Evolutionary conservation across 805 yeast species (phyloP).

Genomic region (Pichia nakasei): DNA sequence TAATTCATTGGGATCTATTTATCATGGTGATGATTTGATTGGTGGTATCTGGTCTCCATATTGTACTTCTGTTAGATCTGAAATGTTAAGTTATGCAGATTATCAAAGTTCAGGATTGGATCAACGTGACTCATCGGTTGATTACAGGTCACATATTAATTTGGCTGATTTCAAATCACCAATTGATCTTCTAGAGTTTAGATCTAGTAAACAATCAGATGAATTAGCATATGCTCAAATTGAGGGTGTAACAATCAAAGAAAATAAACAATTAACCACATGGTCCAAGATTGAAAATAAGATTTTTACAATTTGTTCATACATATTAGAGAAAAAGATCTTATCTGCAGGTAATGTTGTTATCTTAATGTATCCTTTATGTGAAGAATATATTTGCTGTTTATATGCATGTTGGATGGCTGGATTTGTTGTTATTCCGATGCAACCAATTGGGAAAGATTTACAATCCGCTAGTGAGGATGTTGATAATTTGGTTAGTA

Average conservation of each 20-base stretch:
- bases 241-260: slow-evolving; percentile 33
- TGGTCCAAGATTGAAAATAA: slow-evolving; percentile 81
- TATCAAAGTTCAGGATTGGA: slow-evolving; percentile 79
- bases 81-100: slow-evolving; percentile 54
- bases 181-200: slow-evolving; percentile 66
- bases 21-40: slow-evolving; percentile 63
- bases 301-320: slow-evolving; percentile 65
- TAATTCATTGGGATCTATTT: slow-evolving; percentile 53
- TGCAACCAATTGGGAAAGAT: slow-evolving; percentile 60
- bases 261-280: slow-evolving; percentile 32
- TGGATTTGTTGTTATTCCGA: slow-evolving; percentile 71
- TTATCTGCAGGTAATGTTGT: slow-evolving; percentile 65
- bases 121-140: slow-evolving; percentile 63
- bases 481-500: slow-evolving; percentile 50
- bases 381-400: slow-evolving; percentile 80
- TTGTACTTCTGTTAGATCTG: slow-evolving; percentile 55
- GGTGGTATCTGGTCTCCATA: slow-evolving; percentile 85
- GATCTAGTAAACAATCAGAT: slow-evolving; percentile 68
- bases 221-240: slow-evolving; percentile 59
- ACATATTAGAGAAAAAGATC: slow-evolving; percentile 57
- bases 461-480: slow-evolving; percentile 57
- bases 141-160: slow-evolving; percentile 68
- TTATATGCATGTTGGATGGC: slow-evolving; percentile 78
- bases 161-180: slow-evolving; percentile 62
- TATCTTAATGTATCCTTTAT: slow-evolving; percentile 73